Percentiles rank a stretch among this genome's conserved stretches.
Conservation (phyloP, 305 asterid species). For the Fraxinus platypoda region DNA sequence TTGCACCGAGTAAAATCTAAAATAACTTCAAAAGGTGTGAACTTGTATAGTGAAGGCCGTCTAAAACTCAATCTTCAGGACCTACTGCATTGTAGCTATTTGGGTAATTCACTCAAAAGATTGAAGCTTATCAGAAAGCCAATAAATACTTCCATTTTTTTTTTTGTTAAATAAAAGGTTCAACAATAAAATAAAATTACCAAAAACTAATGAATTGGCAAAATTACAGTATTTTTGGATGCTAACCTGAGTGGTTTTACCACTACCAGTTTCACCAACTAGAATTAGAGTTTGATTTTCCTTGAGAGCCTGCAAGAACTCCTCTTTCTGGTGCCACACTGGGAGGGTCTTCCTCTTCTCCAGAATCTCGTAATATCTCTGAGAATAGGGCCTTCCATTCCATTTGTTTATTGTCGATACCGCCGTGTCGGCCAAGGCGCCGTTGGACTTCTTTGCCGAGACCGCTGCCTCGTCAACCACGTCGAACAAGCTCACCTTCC, state of each 20-base stretch:
- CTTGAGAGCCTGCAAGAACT: slow-evolving; percentile 66
- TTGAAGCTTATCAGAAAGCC: not conserved
- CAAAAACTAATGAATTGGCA: not conserved
- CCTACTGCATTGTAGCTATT: not conserved
- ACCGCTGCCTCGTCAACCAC: slow-evolving; percentile 78
- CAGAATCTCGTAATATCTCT: slow-evolving; percentile 73
- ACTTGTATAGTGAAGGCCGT: not conserved
- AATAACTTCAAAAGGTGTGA: not conserved
- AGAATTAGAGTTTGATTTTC: slow-evolving; percentile 72
- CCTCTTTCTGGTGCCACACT: slow-evolving; percentile 96
- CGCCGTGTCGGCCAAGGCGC: slow-evolving; percentile 25
- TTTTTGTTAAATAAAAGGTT: not conserved
- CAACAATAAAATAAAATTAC: not conserved
- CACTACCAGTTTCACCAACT: slow-evolving; percentile 98
- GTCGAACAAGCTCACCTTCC: slow-evolving; percentile 93
- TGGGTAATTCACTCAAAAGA: not conserved
- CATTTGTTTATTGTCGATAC: slow-evolving; percentile 55
- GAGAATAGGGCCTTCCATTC: slow-evolving; percentile 72
- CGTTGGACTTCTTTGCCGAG: slow-evolving; percentile 45
- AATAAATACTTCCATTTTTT: not conserved
- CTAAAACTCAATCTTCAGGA: not conserved
- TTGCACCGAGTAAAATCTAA: not conserved
- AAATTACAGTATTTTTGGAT: not conserved
- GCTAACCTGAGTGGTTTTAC: slow-evolving; percentile 96
- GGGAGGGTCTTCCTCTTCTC: slow-evolving; percentile 91